Evolutionary conservation across 306 rosid species (phyloP), one percentile per base, ranked within the genome.

Genomic region (Quillaja saponaria): DNA sequence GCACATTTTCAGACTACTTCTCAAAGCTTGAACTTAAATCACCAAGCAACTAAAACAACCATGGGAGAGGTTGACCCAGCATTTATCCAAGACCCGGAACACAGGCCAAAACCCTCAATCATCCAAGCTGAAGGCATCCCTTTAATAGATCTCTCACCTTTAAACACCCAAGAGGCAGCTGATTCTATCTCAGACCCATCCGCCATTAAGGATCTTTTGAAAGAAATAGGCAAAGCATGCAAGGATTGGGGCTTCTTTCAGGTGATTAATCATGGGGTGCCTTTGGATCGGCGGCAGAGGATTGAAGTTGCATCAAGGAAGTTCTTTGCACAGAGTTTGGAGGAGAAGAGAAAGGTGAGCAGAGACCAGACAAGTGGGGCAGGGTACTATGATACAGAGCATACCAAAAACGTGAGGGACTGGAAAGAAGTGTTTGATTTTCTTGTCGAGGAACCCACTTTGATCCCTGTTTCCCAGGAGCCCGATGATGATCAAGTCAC

Each of bases 241-340:
- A 68, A 81, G 66, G 65, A 57, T 0, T 92, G 90, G 96, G 96
- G 98, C 11, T 92, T 92, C 58, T 92, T 92, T 57, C 96, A 88
- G 55, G 84, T 85, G 1, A 47, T 80, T 47, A 88, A 82, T 13
- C 95, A 92, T 68, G 96, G 96, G 10, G 85, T 92, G 10, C 79
- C 86, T 0, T 25, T 33, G 20, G 83, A 82, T 12, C n/a, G n/a
- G n/a, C n/a, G 73, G 13, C 64, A 63, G 42, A 71, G 48, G 58
- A 40, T 81, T 0, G 81, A 77, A 15, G 41, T 46, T 4, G 81
- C 72, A 0, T 64, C 86, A 6, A 69, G 61, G 19, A 8, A 49
- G 71, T 88, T 85, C 81, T 88, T 88, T 64, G 74, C 79, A 1
- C 85, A 44, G 67, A 78, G 78, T 3, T 33, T 67, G 71, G 87